Base-by-base conservation (phyloP, 352 stramenopile species). In the Globisporangium polare region DNA sequence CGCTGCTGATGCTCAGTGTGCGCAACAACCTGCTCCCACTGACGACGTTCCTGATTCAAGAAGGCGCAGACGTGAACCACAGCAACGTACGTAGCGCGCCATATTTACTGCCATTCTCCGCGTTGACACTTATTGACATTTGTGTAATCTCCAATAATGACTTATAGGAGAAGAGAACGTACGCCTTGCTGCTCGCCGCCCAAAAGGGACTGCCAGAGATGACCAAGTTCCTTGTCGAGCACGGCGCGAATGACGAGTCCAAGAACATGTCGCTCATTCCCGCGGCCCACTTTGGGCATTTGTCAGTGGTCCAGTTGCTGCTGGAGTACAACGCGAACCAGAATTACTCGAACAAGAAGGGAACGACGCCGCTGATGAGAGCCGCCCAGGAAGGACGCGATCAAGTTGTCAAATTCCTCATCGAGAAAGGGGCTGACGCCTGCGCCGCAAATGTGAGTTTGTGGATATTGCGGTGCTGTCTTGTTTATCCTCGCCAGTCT, bases 301-400 rank as follows among this genome's bases (percentile, higher is more conserved):
- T 94, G 24, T 58, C 73, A 0, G 78, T 93, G 10, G 87, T 95
- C 0, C 68, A 82, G 12, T 68, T 91, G 59, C 71, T 95, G n/a
- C 65, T 95, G 17, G 71, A 87, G 39, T 77, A 71, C 10, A 82
- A 77, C 20, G 84, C 81, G 15, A 63, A 91, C 50, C 80, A 88
- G 49, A 95, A 95, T 51, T 95, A 84, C 43, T 84, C 85, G 46
- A 95, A 95, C 65, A 88, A 87, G 71, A 95, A 95, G 63, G 87
- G 87, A 53, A 95, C 87, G 2, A 95, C 86, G 0, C 85, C 87
- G 18, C 59, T 95, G 41, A 95, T 95, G 87, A 82, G 87, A 8
- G 87, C 87, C 9, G 87, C 87, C 0, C 87, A 95, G 63, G 87
- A 95, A 74, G 87, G 87, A 17, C 78, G 85, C 10, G 85, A 88